Conservation (phyloP, 305 asterid genomes). For the Lippia alba region DNA sequence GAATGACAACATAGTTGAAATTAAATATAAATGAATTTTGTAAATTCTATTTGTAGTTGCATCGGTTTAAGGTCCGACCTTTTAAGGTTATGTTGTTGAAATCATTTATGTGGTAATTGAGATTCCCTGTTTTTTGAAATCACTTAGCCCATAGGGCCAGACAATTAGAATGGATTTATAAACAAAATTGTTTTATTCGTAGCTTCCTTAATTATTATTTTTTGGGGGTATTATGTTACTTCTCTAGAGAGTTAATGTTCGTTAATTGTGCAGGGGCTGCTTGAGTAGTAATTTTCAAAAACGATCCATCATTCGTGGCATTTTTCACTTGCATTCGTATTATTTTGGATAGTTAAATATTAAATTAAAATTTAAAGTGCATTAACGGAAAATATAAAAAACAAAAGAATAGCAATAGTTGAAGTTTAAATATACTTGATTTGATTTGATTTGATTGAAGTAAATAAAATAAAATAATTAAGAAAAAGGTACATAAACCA, state of each 20-base stretch:
- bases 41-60: too few species aligned
- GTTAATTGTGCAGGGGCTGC: not conserved
- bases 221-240: not conserved
- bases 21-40: too few species aligned
- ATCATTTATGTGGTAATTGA: constrained; percentile 39
- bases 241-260: not conserved
- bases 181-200: not conserved
- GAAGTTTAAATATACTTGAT: too few species aligned
- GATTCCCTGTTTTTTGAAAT: constrained; percentile 19
- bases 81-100: constrained; percentile 55
- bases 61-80: too few species aligned
- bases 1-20: too few species aligned
- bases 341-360: not conserved
- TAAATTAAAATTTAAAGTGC: too few species aligned
- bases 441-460: too few species aligned
- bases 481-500: too few species aligned
- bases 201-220: not conserved
- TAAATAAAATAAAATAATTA: too few species aligned
- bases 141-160: constrained; percentile 28
- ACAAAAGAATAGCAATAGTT: too few species aligned
- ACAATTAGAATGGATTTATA: not conserved
- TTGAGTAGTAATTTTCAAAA: not conserved
- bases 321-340: too few species aligned
- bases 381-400: too few species aligned
- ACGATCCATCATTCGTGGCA: not conserved